Conservation (phyloP, 106 monocot species). For the Dactylorhiza incarnata region DNA sequence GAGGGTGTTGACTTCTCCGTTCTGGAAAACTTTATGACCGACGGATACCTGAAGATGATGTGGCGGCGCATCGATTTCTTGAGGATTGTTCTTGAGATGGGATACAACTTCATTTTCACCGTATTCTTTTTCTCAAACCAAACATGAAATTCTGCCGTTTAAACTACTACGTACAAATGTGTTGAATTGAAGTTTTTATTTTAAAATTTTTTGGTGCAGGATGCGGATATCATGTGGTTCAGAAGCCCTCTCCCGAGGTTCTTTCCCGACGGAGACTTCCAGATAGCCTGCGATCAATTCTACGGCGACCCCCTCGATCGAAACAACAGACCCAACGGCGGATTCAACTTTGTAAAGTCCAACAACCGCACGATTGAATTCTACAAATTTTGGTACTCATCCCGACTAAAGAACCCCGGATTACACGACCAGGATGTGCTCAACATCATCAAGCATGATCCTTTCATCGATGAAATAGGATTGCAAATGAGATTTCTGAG, state of each 20-base stretch:
- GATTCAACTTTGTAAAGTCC: slow-evolving; percentile 28
- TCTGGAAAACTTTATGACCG: slow-evolving; percentile 53
- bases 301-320: slow-evolving; percentile 8
- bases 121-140: slow-evolving; percentile 16
- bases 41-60: slow-evolving; percentile 66
- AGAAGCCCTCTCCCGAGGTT: slow-evolving; percentile 19
- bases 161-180: neutral
- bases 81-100: slow-evolving; percentile 45
- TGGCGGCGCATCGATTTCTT: slow-evolving; percentile 66
- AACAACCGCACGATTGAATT: slow-evolving; percentile 23
- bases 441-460: slow-evolving; percentile 21
- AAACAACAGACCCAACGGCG: slow-evolving; percentile 21
- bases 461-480: slow-evolving; percentile 14
- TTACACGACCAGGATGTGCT: slow-evolving; percentile 27
- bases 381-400: slow-evolving; percentile 21
- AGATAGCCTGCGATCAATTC: slow-evolving; percentile 28
- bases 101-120: slow-evolving; percentile 74
- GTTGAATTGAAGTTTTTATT: neutral
- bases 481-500: slow-evolving; percentile 17
- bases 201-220: slow-evolving; percentile 8
- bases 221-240: slow-evolving; percentile 25
- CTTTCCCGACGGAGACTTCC: slow-evolving; percentile 23
- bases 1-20: slow-evolving; percentile 54
- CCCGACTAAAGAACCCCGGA: slow-evolving; percentile 12
- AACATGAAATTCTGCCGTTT: neutral